Evolutionary conservation across 2,329 filamentous ascomycete genomes (phyloP).

Genomic region (Penicillium oxalicum): DNA sequence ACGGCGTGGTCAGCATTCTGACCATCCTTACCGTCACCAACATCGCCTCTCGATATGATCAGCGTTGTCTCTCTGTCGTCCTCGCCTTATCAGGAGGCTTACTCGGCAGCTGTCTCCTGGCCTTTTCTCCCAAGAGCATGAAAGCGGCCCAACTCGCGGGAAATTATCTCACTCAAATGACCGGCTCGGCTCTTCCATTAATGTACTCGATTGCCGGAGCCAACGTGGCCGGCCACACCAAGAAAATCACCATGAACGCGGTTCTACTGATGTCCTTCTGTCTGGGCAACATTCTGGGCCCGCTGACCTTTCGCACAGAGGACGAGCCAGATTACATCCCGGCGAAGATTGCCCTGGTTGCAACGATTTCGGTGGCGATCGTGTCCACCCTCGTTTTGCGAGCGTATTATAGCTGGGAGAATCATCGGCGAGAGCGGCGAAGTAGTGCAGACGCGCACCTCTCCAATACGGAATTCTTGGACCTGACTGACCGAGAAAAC

Average conservation of each 20-base stretch:
- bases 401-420: slow-evolving; percentile 27
- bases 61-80: slow-evolving; percentile 37
- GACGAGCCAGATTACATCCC: slow-evolving; percentile 40
- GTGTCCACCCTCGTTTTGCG: slow-evolving; percentile 20
- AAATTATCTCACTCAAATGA: slow-evolving; percentile 39
- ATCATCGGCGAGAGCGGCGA: slow-evolving; percentile 21
- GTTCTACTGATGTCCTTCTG: slow-evolving; percentile 42
- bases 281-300: slow-evolving; percentile 42
- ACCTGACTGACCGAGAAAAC: slow-evolving; percentile 31
- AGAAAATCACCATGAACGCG: slow-evolving; percentile 46
- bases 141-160: slow-evolving; percentile 36
- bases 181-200: slow-evolving; percentile 36
- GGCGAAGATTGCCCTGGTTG: slow-evolving; percentile 37
- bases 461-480: slow-evolving; percentile 26
- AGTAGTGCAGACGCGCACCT: slow-evolving; percentile 14
- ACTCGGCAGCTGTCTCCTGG: slow-evolving; percentile 40
- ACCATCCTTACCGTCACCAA: slow-evolving; percentile 34
- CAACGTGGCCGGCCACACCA: slow-evolving; percentile 46
- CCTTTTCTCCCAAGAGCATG: slow-evolving; percentile 31
- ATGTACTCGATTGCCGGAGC: slow-evolving; percentile 38
- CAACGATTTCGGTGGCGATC: slow-evolving; percentile 26
- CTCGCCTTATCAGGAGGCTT: slow-evolving; percentile 38
- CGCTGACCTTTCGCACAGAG: slow-evolving; percentile 40
- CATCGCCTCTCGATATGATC: slow-evolving; percentile 33
- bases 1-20: slow-evolving; percentile 38